These are phyloP conservation scores for Clonostachys sp. DNA, from an alignment of 2,329 filamentous ascomycete species.

Conservation along the genomic window DNA sequence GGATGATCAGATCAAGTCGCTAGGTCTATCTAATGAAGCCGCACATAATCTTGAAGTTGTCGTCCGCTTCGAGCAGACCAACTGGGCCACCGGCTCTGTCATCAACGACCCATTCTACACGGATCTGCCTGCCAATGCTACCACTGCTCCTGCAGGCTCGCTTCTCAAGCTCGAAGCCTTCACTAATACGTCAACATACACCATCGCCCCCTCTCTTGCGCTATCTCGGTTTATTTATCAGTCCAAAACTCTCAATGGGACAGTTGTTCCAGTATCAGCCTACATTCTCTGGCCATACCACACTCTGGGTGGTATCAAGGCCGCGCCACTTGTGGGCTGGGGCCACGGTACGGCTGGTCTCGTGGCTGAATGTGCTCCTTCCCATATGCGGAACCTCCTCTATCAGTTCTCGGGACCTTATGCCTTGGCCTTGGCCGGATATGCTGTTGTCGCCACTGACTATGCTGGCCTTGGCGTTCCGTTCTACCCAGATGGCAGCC, in stretches of 20 bases:
- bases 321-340: slow-evolving; percentile 30
- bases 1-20: slow-evolving; percentile 11
- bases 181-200: slow-evolving; percentile 30
- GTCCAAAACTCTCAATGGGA: slow-evolving; percentile 36
- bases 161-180: slow-evolving; percentile 31
- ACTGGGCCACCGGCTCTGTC: slow-evolving; percentile 21
- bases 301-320: slow-evolving; percentile 1
- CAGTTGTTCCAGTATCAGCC: slow-evolving; percentile 38
- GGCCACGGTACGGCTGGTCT: slow-evolving; percentile 38
- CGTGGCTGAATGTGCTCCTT: slow-evolving; percentile 30
- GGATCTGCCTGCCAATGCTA: slow-evolving; percentile 11
- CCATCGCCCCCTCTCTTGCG: slow-evolving; percentile 30
- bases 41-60: slow-evolving; percentile 11
- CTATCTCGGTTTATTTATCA: slow-evolving; percentile 45
- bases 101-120: slow-evolving; percentile 32
- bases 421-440: slow-evolving; percentile 31
- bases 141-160: slow-evolving; percentile 19
- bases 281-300: slow-evolving; percentile 43
- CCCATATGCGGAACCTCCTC: slow-evolving; percentile 30
- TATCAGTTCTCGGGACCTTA: slow-evolving; percentile 33
- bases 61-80: slow-evolving; percentile 6
- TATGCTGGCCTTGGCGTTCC: slow-evolving; percentile 37
- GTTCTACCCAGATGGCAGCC: slow-evolving; percentile 18
- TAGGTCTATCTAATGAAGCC: slow-evolving; percentile 9
- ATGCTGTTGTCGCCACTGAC: slow-evolving; percentile 36